phyloP scores from a whole-genome alignment of 2,329 filamentous ascomycete species.

The Zasmidium cellare region DNA sequence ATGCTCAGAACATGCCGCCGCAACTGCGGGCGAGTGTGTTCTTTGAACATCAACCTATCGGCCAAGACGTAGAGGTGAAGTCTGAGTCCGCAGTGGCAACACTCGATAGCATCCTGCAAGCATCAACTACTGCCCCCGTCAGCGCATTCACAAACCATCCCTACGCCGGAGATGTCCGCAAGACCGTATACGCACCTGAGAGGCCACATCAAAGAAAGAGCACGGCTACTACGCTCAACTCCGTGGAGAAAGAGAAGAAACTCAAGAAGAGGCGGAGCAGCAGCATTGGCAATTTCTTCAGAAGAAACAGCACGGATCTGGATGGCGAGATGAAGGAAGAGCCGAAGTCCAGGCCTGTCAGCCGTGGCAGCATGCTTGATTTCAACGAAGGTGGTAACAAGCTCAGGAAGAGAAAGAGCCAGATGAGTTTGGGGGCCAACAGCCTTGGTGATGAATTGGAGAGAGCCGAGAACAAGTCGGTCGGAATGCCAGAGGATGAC shows the following conservation, averaged over 20 bases:
- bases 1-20: slow-evolving; percentile 62
- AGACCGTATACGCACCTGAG: slow-evolving; percentile 67
- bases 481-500: slow-evolving; percentile 20
- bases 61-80: slow-evolving; percentile 58
- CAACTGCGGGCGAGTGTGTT: slow-evolving; percentile 88
- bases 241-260: slow-evolving; percentile 8
- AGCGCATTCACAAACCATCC: slow-evolving; percentile 89
- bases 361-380: slow-evolving; percentile 33
- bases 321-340: slow-evolving; percentile 38
- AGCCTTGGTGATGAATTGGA: slow-evolving; percentile 27
- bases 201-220: slow-evolving; percentile 20
- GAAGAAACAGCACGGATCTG: slow-evolving; percentile 34
- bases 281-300: slow-evolving; percentile 31
- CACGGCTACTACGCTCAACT: slow-evolving; percentile 13
- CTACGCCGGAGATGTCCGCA: slow-evolving; percentile 72
- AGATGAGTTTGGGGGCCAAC: slow-evolving; percentile 30
- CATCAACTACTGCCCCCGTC: slow-evolving; percentile 82
- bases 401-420: slow-evolving; percentile 35
- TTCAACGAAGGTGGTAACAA: slow-evolving; percentile 34
- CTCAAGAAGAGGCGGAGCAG: slow-evolving; percentile 30
- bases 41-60: slow-evolving; percentile 69
- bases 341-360: slow-evolving; percentile 17
- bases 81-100: slow-evolving; percentile 85
- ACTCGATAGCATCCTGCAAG: slow-evolving; percentile 87
- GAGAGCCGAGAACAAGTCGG: slow-evolving; percentile 7